phyloP scores from a whole-genome alignment of 2,329 filamentous ascomycete genomes.

The Lasiodiplodia hormozganensis region DNA sequence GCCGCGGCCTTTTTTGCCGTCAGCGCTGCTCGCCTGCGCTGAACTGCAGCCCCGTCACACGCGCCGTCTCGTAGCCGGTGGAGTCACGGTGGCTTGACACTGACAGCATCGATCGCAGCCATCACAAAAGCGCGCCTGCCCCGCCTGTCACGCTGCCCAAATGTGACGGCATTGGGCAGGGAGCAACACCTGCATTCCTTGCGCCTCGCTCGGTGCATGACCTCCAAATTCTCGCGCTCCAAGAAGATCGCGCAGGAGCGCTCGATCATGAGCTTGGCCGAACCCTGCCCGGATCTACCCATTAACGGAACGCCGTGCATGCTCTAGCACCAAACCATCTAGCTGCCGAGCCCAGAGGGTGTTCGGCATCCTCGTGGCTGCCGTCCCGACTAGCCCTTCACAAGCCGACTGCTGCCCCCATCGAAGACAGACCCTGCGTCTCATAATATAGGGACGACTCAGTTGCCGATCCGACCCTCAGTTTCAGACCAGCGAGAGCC shows the following conservation, averaged over 20 bases:
- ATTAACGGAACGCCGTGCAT: slow-evolving; percentile 17
- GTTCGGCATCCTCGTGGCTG: not conserved
- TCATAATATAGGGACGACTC: slow-evolving; percentile 26
- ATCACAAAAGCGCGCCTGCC: not conserved
- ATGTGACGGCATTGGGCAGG: not conserved
- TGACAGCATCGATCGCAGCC: slow-evolving; percentile 25
- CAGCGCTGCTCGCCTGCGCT: slow-evolving; percentile 18
- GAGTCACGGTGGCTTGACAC: slow-evolving; percentile 22
- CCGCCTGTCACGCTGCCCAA: slow-evolving; percentile 12
- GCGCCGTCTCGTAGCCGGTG: slow-evolving; percentile 8
- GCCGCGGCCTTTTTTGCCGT: slow-evolving; percentile 13
- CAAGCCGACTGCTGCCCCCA: slow-evolving; percentile 1
- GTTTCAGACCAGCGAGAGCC: not conserved
- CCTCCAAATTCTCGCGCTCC: slow-evolving; percentile 1
- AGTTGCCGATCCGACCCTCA: slow-evolving; percentile 7
- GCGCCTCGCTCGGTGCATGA: slow-evolving; percentile 15
- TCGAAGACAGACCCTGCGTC: slow-evolving; percentile 17
- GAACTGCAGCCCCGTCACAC: slow-evolving; percentile 12
- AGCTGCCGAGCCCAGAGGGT: slow-evolving; percentile 2
- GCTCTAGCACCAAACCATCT: slow-evolving; percentile 13
- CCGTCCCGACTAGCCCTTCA: slow-evolving; percentile 3
- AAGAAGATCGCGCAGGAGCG: slow-evolving; percentile 9
- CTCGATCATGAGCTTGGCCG: slow-evolving; percentile 21
- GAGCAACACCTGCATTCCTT: not conserved
- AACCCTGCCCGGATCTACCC: slow-evolving; percentile 25